Base-by-base conservation (phyloP, 2,329 filamentous ascomycete genomes). In the Nannizzia gypsea region DNA sequence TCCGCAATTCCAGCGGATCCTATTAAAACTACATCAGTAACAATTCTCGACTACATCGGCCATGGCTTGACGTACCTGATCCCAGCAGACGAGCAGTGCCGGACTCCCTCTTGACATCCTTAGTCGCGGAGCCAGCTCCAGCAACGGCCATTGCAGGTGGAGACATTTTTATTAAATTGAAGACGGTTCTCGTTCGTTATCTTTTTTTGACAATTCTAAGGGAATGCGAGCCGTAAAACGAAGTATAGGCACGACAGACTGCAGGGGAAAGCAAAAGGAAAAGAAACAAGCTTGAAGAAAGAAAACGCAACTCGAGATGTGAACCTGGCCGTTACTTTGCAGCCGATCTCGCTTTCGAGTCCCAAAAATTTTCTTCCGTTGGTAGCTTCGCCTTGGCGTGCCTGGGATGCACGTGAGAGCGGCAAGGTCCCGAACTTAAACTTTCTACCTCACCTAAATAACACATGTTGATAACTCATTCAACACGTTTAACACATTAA, bases 1-100 rank as follows among this genome's bases (percentile, higher is more conserved):
- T 96, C 92, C 69, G 91, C 87, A 74, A 96, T 92, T 79, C 91
- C 91, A 71, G 91, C 90, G 71, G 86, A 89, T 71, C 91, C 91
- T 96, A 68, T 59, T 58, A 9, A 54, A n/a, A 63, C 58, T 36
- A 63, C 55, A 56, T 66, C 58, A 66, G 62, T 57, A 61, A 59
- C 57, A 42, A 6, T 22, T 54, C 17, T 28, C 17, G n/a, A 57
- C 22, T 58, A 56, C 36, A 48, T 61, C 58, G 44, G 46, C 28
- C 22, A 28, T 54, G 13, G 34, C 38, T 42, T 59, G 55, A 64
- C 75, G 59, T 79, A 96, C 93, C 93, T 70, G 93, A 96, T 69
- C 93, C 93, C 66, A 96, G 79, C 66, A 99, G 78, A 76, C 93
- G 84, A 68, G 93, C 93, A 71, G 87, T 73, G 69, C 89, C 90